Evolutionary conservation across 805 yeast genomes (phyloP).

Genomic region (Saitoella complicata): DNA sequence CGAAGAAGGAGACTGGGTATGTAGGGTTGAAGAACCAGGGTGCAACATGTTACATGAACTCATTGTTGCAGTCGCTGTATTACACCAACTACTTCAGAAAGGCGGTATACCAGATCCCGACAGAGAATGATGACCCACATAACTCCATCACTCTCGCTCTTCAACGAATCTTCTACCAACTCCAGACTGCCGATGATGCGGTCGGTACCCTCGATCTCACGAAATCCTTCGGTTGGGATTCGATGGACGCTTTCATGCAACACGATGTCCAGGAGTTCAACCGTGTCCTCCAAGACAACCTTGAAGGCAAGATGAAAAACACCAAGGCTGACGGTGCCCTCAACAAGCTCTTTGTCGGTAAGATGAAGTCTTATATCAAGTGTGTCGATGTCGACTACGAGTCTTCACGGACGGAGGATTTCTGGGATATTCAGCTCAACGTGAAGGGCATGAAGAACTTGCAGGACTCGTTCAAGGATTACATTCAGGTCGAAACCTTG

Average conservation of each 20-base stretch:
- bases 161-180: slow-evolving; percentile 71
- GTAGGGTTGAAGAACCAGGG: slow-evolving; percentile 94
- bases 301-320: slow-evolving; percentile 83
- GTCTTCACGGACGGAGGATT: slow-evolving; percentile 80
- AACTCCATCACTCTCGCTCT: slow-evolving; percentile 66
- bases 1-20: slow-evolving; percentile 73
- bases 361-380: slow-evolving; percentile 86
- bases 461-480: slow-evolving; percentile 63
- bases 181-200: slow-evolving; percentile 58
- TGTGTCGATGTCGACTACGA: slow-evolving; percentile 90
- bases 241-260: slow-evolving; percentile 87
- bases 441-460: slow-evolving; percentile 69
- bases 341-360: slow-evolving; percentile 81
- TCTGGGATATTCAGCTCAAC: slow-evolving; percentile 94
- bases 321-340: slow-evolving; percentile 61
- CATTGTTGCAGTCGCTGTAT: slow-evolving; percentile 76
- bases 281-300: slow-evolving; percentile 84
- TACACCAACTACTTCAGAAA: slow-evolving; percentile 70
- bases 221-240: slow-evolving; percentile 92
- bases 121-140: slow-evolving; percentile 37
- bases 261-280: slow-evolving; percentile 96
- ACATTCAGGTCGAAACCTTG: slow-evolving; percentile 73
- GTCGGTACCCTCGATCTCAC: slow-evolving; percentile 79
- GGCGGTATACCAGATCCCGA: slow-evolving; percentile 80
- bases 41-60: slow-evolving; percentile 93